phyloP scores from a whole-genome alignment of 1,284 basidiomycete species.

The Malassezia japonica region DNA sequence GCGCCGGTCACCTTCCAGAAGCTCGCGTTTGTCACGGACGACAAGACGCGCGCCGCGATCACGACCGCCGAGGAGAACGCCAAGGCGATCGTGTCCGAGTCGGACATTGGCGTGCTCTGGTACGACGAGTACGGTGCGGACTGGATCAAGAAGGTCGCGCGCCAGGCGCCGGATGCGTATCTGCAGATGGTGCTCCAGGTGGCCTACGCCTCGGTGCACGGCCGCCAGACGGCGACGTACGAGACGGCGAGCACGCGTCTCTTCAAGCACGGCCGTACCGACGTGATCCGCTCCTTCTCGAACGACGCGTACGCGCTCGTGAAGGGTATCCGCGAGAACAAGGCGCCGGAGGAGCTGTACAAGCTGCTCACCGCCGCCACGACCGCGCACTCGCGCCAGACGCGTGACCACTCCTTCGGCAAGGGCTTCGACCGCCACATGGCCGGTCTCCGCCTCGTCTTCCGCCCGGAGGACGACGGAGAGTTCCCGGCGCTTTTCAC shows the following conservation, averaged over 20 bases:
- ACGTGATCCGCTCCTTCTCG: conserved; percentile 75
- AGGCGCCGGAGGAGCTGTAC: conserved; percentile 54
- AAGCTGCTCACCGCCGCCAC: conserved; percentile 62
- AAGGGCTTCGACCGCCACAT: conserved; percentile 85
- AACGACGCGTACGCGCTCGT: conserved; percentile 70
- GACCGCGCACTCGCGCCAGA: conserved; percentile 63
- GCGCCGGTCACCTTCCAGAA: conserved; percentile 55
- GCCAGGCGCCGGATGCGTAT: conserved; percentile 76
- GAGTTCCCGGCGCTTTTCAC: conserved; percentile 32
- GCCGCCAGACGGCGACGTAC: conserved; percentile 76
- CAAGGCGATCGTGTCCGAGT: conserved; percentile 61
- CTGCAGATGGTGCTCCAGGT: conserved; percentile 89
- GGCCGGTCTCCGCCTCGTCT: conserved; percentile 63
- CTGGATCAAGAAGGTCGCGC: conserved; percentile 79
- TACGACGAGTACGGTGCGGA: conserved; percentile 76
- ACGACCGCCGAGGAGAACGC: conserved; percentile 58
- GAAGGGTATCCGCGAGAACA: conserved; percentile 61
- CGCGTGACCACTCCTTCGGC: conserved; percentile 70
- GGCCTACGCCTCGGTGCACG: conserved; percentile 74
- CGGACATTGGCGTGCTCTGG: conserved; percentile 74
- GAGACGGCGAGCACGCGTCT: conserved; percentile 88
- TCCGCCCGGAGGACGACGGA: conserved; percentile 32
- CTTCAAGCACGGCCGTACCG: conserved; percentile 82
- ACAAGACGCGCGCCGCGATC: conserved; percentile 57
- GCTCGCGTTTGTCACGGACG: conserved; percentile 69